Base-by-base conservation (phyloP, 2,329 filamentous ascomycete genomes). In the Cladorrhinum sp. region DNA sequence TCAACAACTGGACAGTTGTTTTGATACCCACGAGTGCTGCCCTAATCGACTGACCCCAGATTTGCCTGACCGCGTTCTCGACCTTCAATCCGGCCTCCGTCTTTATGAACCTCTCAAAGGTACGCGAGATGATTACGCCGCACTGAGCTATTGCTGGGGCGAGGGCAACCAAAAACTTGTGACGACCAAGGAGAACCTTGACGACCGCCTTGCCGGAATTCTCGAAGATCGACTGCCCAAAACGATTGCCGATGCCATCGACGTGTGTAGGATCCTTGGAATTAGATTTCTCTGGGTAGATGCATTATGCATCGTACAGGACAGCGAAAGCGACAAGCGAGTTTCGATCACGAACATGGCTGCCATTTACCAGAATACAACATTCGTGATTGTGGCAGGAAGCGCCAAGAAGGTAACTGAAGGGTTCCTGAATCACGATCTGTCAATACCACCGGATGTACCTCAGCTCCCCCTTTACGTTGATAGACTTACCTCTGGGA, bases 281-380 rank as follows among this genome's bases (percentile, higher is more conserved):
- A 46, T 59, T 23, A 49, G 57, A 18, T 59, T 54, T 33, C 57
- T 59, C 14, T 59, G 57, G 57, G 24, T 59, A 16, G 57, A 55
- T 10, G 20, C 53, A 9, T 23, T 55, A 7, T 55, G 53, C n/a
- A 55, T 55, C 20, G 24, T 55, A 12, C 55, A 49, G 2, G 24
- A 46, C n/a, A 36, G 49, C 23, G 39, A 30, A 7, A 8, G 14
- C 5, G 55, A 57, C 39, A 48, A 39, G 55, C 18, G 8, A 5
- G 28, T 20, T 23, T 36, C 49, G 21, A 23, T 39, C 6, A 12
- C 6, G 10, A 57, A 50, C 9, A 57, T 57, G 55, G 24, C 16
- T n/a, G 14, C 36, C n/a, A 39, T 57, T 3, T 57, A 33, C 26
- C 6, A 24, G 12, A 23, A 33, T 33, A 23, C 55, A 12, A 54